Evolutionary conservation across 208 protist genomes (phyloP).

Genomic region (Trypanosoma melophagium): DNA sequence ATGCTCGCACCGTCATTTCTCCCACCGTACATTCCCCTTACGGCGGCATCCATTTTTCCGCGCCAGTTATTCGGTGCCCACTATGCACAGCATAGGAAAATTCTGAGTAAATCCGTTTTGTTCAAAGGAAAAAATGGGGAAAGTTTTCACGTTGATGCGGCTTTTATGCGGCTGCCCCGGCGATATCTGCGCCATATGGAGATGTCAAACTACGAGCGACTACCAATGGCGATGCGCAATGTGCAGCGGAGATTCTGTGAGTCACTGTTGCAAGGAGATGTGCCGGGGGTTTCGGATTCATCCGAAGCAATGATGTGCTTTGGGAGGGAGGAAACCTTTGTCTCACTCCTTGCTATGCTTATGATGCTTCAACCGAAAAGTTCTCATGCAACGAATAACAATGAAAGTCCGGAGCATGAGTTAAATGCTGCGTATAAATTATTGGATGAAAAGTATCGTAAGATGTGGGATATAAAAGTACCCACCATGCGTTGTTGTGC

Average conservation of each 20-base stretch:
- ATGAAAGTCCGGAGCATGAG: not conserved
- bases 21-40: slow-evolving; percentile 37
- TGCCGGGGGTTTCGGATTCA: not conserved
- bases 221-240: slow-evolving; percentile 48
- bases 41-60: slow-evolving; percentile 38
- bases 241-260: slow-evolving; percentile 44
- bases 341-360: slow-evolving; percentile 7
- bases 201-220: slow-evolving; percentile 43
- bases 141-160: slow-evolving; percentile 37
- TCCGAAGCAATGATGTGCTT: slow-evolving; percentile 3
- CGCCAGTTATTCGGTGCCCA: slow-evolving; percentile 38
- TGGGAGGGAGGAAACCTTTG: slow-evolving; percentile 3
- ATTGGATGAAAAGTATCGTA: not conserved
- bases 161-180: slow-evolving; percentile 43
- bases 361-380: slow-evolving; percentile 14
- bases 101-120: slow-evolving; percentile 12
- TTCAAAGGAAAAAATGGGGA: not conserved
- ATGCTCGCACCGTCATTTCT: slow-evolving; percentile 25
- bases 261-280: slow-evolving; percentile 12
- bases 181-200: slow-evolving; percentile 45
- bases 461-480: not conserved
- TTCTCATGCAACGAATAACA: not conserved
- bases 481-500: not conserved
- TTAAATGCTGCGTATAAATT: slow-evolving; percentile 7
- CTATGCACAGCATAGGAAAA: slow-evolving; percentile 29